These are phyloP conservation scores for Carex scoparia DNA, from an alignment of 176 grass and related monocot species.

Conservation along the genomic window DNA sequence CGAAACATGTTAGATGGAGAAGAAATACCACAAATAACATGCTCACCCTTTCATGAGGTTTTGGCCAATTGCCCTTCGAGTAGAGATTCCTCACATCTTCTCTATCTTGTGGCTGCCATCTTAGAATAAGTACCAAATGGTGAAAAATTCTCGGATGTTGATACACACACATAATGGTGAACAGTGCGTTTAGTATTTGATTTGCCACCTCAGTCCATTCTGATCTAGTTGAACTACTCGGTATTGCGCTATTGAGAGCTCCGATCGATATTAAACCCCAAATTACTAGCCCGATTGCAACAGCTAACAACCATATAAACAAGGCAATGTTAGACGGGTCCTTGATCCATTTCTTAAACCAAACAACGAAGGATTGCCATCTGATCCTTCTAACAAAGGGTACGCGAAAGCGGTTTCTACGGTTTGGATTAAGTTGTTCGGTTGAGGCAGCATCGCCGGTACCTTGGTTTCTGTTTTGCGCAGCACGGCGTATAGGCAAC, in stretches of 20 bases:
- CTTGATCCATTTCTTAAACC: constrained; percentile 70
- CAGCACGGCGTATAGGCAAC: constrained; percentile 17
- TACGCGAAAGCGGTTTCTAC: constrained; percentile 46
- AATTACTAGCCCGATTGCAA: constrained; percentile 48
- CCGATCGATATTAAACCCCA: constrained; percentile 58
- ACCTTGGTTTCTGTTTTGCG: background rate
- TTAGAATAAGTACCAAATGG: constrained; percentile 65
- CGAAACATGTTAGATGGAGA: constrained; percentile 63
- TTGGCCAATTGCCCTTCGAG: constrained; percentile 47
- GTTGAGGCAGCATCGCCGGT: background rate
- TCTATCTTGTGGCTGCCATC: constrained; percentile 50
- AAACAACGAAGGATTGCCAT: constrained; percentile 41
- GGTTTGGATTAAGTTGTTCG: background rate
- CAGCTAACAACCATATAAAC: constrained; percentile 64
- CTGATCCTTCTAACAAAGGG: constrained; percentile 68
- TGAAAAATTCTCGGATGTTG: constrained; percentile 81
- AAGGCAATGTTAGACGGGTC: constrained; percentile 67
- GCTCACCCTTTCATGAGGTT: constrained; percentile 48
- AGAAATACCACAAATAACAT: constrained; percentile 54
- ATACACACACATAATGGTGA: constrained; percentile 98
- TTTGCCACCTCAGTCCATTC: constrained; percentile 77
- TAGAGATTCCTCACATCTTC: constrained; percentile 47
- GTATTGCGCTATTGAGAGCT: constrained; percentile 58
- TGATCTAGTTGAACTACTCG: constrained; percentile 48
- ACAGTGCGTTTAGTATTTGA: constrained; percentile 94